Evolutionary conservation across 352 stramenopile species (phyloP).

Genomic region (Blastocystis sp.): DNA sequence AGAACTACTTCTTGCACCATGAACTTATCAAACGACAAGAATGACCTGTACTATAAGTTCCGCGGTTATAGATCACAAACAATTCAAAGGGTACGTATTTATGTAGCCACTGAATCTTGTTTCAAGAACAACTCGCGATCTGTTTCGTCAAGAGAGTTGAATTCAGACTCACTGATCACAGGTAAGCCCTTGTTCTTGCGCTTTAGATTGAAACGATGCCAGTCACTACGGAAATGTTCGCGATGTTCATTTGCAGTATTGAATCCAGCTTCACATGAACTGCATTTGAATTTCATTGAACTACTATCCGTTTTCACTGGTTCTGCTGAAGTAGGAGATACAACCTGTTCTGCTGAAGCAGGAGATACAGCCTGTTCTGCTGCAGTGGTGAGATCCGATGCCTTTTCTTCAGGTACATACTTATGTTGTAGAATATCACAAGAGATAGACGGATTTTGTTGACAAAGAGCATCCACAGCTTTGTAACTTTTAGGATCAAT

Average conservation of each 20-base stretch:
- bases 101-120: conserved; percentile 55
- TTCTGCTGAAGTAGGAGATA: background rate
- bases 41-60: background rate
- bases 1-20: conserved; percentile 8
- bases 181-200: conserved; percentile 78
- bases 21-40: background rate
- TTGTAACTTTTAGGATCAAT: conserved; percentile 34
- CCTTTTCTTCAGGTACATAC: conserved; percentile 37
- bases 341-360: background rate
- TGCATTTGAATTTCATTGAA: conserved; percentile 69
- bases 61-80: conserved; percentile 31
- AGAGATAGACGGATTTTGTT: background rate
- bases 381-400: background rate
- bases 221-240: conserved; percentile 84
- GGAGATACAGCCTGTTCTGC: background rate
- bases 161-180: conserved; percentile 70
- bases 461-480: conserved; percentile 4
- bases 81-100: background rate
- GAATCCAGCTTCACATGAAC: conserved; percentile 81
- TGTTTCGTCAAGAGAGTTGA: conserved; percentile 26
- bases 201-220: conserved; percentile 86
- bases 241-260: conserved; percentile 77
- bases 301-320: background rate
- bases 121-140: conserved; percentile 47
- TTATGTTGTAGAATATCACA: conserved; percentile 25